A percentile compares a stretch with the other conserved stretches of the same genome.
Conservation (phyloP, 2,329 filamentous ascomycete genomes). For the Phoma sp. region DNA sequence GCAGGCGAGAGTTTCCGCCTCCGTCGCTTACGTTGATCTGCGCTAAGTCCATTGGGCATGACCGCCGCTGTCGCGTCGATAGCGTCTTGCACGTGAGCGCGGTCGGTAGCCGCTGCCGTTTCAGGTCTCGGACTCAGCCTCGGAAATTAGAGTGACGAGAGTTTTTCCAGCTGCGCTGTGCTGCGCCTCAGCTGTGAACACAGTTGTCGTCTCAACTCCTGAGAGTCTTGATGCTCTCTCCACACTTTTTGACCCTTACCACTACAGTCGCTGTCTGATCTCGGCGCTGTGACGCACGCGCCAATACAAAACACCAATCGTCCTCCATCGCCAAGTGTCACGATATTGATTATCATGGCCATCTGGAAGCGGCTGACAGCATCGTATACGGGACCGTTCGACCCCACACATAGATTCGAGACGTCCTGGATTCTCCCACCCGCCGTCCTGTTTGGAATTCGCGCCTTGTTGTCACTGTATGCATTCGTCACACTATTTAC, state of each 20-base stretch:
- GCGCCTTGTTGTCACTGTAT: slow-evolving; percentile 65
- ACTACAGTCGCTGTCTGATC: not conserved
- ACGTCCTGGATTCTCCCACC: slow-evolving; percentile 83
- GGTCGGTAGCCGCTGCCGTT: slow-evolving; percentile 14
- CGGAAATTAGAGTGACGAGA: slow-evolving; percentile 13
- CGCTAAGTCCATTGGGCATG: not conserved
- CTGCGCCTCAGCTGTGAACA: slow-evolving; percentile 15
- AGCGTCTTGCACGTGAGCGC: slow-evolving; percentile 15
- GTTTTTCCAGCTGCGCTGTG: slow-evolving; percentile 14
- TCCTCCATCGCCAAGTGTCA: slow-evolving; percentile 8
- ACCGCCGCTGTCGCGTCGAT: slow-evolving; percentile 12
- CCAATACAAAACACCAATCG: not conserved
- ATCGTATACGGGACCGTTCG: slow-evolving; percentile 44
- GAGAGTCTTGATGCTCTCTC: not conserved
- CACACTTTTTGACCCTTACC: not conserved
- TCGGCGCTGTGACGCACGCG: not conserved
- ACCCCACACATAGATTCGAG: slow-evolving; percentile 68
- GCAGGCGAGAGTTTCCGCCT: slow-evolving; percentile 15
- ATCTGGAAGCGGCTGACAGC: slow-evolving; percentile 29
- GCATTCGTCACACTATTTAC: slow-evolving; percentile 72
- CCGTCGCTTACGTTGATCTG: slow-evolving; percentile 5
- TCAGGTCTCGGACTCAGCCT: slow-evolving; percentile 14
- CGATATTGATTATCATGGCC: slow-evolving; percentile 30
- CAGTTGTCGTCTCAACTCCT: slow-evolving; percentile 7
- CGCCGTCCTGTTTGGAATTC: slow-evolving; percentile 63